These are phyloP conservation scores for Paramecium octaurelia DNA, from an alignment of 73 alveolate genomes.

Conservation along the genomic window DNA sequence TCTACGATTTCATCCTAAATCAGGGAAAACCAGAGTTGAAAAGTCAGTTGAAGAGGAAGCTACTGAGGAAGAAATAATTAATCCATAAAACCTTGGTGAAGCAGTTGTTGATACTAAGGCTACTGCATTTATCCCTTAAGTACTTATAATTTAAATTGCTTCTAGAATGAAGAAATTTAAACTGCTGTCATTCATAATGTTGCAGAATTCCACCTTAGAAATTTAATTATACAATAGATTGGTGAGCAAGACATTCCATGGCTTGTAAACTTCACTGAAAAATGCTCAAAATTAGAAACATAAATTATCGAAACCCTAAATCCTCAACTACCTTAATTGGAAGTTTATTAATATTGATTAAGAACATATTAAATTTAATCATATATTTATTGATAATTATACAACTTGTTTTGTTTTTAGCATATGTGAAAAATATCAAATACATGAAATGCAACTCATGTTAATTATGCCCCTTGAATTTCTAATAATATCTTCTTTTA, in stretches of 20 bases:
- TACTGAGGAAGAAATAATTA: conserved; percentile 9
- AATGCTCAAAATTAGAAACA: neutral
- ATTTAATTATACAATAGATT: neutral
- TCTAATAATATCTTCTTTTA: no score
- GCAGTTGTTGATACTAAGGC: conserved; percentile 2
- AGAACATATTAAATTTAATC: neutral
- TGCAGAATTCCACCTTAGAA: neutral
- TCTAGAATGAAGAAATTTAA: conserved; percentile 28
- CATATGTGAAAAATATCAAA: neutral
- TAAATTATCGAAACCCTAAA: neutral
- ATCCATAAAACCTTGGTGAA: conserved; percentile 19
- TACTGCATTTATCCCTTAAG: conserved; percentile 13
- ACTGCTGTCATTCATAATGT: conserved; percentile 28
- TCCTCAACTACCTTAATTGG: conserved; percentile 18
- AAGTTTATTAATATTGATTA: conserved; percentile 9
- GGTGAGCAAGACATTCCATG: conserved; percentile 18
- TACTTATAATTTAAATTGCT: neutral
- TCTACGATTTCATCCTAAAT: conserved; percentile 11
- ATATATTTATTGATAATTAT: neutral
- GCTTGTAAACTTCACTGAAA: neutral
- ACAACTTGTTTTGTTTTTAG: neutral
- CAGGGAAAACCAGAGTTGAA: conserved; percentile 10
- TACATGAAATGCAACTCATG: no score
- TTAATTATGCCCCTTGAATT: no score
- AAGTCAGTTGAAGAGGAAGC: neutral